phyloP scores from a whole-genome alignment of 148 eudicot genomes.

The Camellia lanceoleosa region DNA sequence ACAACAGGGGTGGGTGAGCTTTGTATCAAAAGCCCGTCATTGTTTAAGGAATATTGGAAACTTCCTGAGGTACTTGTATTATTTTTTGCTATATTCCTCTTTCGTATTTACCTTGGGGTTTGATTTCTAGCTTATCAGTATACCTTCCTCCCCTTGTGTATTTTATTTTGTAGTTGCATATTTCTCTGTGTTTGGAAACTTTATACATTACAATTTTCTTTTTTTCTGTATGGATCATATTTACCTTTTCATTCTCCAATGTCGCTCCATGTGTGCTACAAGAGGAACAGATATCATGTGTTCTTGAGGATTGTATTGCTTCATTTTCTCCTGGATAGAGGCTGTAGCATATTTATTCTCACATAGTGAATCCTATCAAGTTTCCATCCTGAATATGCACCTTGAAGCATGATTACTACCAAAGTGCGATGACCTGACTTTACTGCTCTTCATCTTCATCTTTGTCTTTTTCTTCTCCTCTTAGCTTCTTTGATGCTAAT shows the following conservation, averaged over 20 bases:
- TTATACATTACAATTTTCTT: background rate
- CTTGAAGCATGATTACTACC: background rate
- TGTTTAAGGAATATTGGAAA: constrained; percentile 95
- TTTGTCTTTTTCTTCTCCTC: background rate
- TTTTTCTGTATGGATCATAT: background rate
- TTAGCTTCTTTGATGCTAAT: background rate
- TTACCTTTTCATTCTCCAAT: background rate
- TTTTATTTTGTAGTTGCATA: too few relatives aligned
- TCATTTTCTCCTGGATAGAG: background rate
- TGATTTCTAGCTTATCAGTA: background rate
- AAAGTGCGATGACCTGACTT: background rate
- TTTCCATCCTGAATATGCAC: background rate
- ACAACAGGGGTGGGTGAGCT: constrained; percentile 75
- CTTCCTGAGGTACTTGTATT: constrained; percentile 62
- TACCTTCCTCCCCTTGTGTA: background rate
- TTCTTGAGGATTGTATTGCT: background rate
- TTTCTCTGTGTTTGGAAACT: background rate
- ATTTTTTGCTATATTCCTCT: background rate
- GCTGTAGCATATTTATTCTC: background rate
- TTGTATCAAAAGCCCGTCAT: constrained; percentile 86
- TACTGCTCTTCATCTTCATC: background rate
- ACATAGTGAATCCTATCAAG: background rate
- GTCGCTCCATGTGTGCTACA: too few relatives aligned
- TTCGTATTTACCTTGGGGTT: constrained; percentile 5
- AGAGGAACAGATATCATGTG: constrained; percentile 8